Conservation (phyloP, 305 asterid species). For the Fraxinus paxiana region DNA sequence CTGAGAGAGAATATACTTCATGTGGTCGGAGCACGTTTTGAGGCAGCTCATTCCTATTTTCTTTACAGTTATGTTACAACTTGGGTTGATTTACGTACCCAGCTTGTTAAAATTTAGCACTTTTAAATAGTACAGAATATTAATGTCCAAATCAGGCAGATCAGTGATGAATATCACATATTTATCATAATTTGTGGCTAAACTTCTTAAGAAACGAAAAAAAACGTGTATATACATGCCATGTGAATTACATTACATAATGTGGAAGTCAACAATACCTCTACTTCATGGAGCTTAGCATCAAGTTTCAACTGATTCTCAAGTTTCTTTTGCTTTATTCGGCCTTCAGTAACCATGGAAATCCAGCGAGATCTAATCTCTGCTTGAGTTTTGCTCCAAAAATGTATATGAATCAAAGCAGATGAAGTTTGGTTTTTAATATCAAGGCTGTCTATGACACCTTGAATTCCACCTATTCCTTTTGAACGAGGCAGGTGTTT, state of each 20-base stretch:
- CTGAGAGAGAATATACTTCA: background rate
- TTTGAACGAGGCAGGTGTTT: constrained; percentile 39
- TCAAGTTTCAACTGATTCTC: constrained; percentile 63
- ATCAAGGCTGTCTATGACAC: constrained; percentile 30
- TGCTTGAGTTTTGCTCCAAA: constrained; percentile 63
- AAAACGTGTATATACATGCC: background rate
- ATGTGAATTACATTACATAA: background rate
- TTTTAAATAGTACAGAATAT: background rate
- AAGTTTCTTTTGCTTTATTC: constrained; percentile 45
- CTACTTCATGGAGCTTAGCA: constrained; percentile 64
- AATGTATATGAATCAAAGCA: constrained; percentile 55
- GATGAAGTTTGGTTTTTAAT: constrained; percentile 44
- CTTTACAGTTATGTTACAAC: background rate
- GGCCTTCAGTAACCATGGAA: constrained; percentile 52
- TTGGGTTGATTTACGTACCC: background rate
- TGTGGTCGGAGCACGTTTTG: background rate
- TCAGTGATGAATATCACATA: background rate
- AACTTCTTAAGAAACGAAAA: background rate
- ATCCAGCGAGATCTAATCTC: constrained; percentile 58
- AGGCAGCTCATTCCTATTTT: background rate
- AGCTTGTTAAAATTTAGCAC: background rate
- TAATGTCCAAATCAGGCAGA: background rate
- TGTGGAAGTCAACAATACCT: constrained; percentile 36
- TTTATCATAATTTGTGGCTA: background rate
- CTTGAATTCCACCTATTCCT: constrained; percentile 43